phyloP scores from a whole-genome alignment of 2,329 filamentous ascomycete genomes.

The Tympanopsis confertula region DNA sequence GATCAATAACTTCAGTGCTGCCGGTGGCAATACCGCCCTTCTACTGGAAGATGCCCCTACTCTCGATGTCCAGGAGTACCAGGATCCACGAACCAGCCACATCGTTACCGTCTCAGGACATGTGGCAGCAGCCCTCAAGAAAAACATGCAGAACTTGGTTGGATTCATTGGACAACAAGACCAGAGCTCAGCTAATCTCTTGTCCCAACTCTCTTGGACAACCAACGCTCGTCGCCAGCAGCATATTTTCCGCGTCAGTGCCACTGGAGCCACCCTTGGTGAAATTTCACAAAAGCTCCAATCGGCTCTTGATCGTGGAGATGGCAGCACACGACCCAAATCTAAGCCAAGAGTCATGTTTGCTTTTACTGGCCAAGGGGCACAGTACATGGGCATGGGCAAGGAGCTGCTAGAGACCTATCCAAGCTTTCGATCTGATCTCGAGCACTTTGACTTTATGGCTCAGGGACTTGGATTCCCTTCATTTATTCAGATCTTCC shows the following conservation, averaged over 20 bases:
- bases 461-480: background rate
- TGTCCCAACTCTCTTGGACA: conserved; percentile 33
- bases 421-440: too few relatives aligned
- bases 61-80: conserved; percentile 22
- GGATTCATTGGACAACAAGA: conserved; percentile 24
- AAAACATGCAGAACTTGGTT: conserved; percentile 23
- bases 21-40: conserved; percentile 40
- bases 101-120: conserved; percentile 32
- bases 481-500: background rate
- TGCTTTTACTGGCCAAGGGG: too few relatives aligned
- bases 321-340: too few relatives aligned
- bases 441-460: too few relatives aligned
- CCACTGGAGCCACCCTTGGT: too few relatives aligned
- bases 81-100: too few relatives aligned
- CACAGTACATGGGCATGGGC: too few relatives aligned
- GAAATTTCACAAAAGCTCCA: conserved; percentile 7
- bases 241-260: conserved; percentile 15
- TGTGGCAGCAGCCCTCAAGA: too few relatives aligned
- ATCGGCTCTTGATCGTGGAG: conserved; percentile 8
- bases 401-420: too few relatives aligned
- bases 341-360: too few relatives aligned
- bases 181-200: conserved; percentile 16
- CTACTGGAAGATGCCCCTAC: conserved; percentile 29
- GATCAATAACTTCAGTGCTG: conserved; percentile 10
- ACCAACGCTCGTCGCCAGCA: conserved; percentile 31